phyloP scores from a whole-genome alignment of 2,329 filamentous ascomycete species.

The Colletotrichum simmondsii region DNA sequence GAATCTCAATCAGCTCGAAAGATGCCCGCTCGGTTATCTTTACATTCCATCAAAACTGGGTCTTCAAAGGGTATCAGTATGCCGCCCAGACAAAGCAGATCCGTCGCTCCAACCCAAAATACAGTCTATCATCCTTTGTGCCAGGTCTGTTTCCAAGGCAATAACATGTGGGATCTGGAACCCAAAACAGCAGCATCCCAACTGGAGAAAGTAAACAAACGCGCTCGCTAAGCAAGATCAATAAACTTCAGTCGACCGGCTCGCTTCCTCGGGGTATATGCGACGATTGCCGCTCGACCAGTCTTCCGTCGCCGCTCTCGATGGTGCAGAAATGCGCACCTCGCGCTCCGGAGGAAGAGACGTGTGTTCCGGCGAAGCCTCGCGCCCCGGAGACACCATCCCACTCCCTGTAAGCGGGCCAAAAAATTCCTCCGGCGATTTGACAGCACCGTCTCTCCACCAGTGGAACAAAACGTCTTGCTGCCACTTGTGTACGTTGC shows the following conservation, averaged over 20 bases:
- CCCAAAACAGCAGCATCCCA: neutral
- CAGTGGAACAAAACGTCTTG: slow-evolving; percentile 50
- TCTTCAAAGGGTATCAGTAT: slow-evolving; percentile 19
- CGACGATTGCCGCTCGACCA: neutral
- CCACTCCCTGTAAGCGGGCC: slow-evolving; percentile 23
- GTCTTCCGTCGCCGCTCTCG: neutral
- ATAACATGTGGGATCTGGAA: neutral
- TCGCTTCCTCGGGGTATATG: neutral
- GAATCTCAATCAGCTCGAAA: neutral
- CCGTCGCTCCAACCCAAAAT: neutral
- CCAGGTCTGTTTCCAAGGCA: neutral
- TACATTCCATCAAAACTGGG: neutral
- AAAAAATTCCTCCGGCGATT: slow-evolving; percentile 11
- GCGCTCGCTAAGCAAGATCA: neutral
- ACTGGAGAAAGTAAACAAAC: neutral
- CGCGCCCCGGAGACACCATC: neutral
- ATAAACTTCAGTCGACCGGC: neutral
- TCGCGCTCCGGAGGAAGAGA: neutral
- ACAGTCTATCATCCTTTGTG: neutral
- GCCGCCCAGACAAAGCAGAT: slow-evolving; percentile 10
- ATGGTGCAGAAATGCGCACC: neutral
- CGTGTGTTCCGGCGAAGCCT: neutral
- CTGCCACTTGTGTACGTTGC: slow-evolving; percentile 48
- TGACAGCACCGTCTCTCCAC: slow-evolving; percentile 43
- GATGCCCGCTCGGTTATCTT: neutral